Evolutionary conservation across 177 flowering plant genomes (phyloP), one percentile per base, ranked within the genome.

Genomic region (Vitis hybrid): DNA sequence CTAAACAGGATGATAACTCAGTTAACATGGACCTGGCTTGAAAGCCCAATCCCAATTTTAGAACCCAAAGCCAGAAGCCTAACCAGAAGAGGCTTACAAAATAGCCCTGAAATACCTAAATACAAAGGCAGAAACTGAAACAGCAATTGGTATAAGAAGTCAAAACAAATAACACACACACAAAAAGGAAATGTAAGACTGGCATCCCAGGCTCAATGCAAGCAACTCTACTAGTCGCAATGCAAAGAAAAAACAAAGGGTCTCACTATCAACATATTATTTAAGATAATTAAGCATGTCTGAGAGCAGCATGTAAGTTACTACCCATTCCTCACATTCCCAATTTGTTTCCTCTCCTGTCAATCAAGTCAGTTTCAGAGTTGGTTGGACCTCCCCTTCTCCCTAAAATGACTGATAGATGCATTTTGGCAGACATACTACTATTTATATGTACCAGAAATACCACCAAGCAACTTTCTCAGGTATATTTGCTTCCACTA

Each of bases 331-430:
- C 68, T 56, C 72, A 62, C 53, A 69, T 61, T 70, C 74, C 80
- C 54, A 73, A 50, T 68, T 57, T 51, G 58, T 58, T 63, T 53
- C 56, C 65, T 65, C 68, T 69, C 67, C 72, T 56, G 71, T 77
- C 74, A 78, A 79, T 31, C 64, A 74, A 73, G 83, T 80, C 81
- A 77, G 81, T 74, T 84, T 78, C 76, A 80, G 77, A 82, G 39
- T 31, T 31, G 45, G 77, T 71, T 74, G 72, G 55, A 76, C 65
- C 71, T 73, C 74, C 57, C 63, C 29, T 60, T 75, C 55, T 59
- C 70, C 59, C 50, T 34, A 54, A 50, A 60, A 55, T 55, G 53
- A 45, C 34, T 59, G 0, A 0, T 63, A 5, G 59, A 51, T 57
- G 61, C 49, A 49, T 9, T 39, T 50, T 34, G 54, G 61, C 49